Evolutionary conservation across 108 stramenopile species (phyloP), one percentile per base, ranked within the genome.

Genomic region (Mediolabrus comicus): DNA sequence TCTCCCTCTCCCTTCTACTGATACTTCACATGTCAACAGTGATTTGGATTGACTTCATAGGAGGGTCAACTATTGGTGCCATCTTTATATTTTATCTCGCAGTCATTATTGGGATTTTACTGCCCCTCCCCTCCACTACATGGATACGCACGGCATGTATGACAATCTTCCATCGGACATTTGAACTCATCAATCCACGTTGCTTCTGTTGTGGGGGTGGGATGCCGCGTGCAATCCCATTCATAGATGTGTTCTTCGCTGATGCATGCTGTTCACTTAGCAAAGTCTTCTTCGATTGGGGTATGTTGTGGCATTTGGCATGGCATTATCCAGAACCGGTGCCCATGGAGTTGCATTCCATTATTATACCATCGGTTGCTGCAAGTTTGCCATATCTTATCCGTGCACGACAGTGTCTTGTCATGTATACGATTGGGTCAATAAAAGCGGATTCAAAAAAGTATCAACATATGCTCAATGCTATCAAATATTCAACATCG

Each of bases 241-340:
- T 94, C 71, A 72, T 94, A 11, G 92, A 94, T 65, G 92, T 94
- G 0, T 94, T 91, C 53, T 90, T 80, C 72, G 92, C 92, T 24
- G 92, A 94, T 90, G 88, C 86, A 71, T 85, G 91, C 87, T 94
- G 92, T 62, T 80, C 77, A 3, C 59, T 94, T 49, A 75, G 72
- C 71, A 94, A 94, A 57, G 92, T 94, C 2, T 91, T 94, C 62
- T 94, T 94, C 71, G 92, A 94, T 80, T 91, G 90, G 92, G 92
- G 92, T 1, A 91, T 94, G 87, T 59, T 94, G 33, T 70, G 81
- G 49, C 90, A 89, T 66, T 69, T 89, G 80, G 88, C 88, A 2
- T 72, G 72, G 54, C 88, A 94, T 67, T 93, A 90, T 85, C 92
- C 92, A 9, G 53, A 88, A 32, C 88, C 90, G 0, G 88, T 83